Percentiles rank a stretch among this genome's conserved stretches.
Conservation (phyloP, 805 yeast species). For the Cyberlindnera suaveolens region DNA sequence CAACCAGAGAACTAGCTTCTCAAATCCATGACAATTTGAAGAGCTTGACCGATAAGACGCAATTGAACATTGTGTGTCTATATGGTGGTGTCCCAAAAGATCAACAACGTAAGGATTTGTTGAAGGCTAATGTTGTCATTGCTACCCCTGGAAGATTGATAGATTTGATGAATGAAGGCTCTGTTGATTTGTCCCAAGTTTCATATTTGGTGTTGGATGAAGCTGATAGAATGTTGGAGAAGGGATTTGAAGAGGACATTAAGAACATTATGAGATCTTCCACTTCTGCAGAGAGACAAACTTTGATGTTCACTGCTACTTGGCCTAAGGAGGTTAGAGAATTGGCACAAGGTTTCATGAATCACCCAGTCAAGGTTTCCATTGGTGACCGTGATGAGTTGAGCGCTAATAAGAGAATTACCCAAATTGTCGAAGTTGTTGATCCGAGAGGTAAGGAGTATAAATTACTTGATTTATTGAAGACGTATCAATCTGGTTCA, state of each 20-base stretch:
- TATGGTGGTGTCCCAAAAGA: slow-evolving; percentile 98
- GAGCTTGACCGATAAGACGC: slow-evolving; percentile 51
- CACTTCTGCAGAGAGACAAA: slow-evolving; percentile 57
- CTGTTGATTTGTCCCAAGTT: slow-evolving; percentile 60
- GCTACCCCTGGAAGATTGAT: slow-evolving; percentile 98
- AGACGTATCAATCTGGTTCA: slow-evolving; percentile 65
- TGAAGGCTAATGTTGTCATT: slow-evolving; percentile 69
- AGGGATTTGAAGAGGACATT: slow-evolving; percentile 96
- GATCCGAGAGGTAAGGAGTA: slow-evolving; percentile 72
- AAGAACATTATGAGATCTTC: slow-evolving; percentile 69
- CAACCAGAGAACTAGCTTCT: slow-evolving; percentile 95
- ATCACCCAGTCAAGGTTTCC: slow-evolving; percentile 77
- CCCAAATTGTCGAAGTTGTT: slow-evolving; percentile 89
- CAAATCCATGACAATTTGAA: slow-evolving; percentile 85
- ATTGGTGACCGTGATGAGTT: slow-evolving; percentile 94
- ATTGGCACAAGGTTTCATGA: slow-evolving; percentile 81
- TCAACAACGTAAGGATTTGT: slow-evolving; percentile 71
- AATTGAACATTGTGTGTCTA: slow-evolving; percentile 70
- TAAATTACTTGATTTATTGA: slow-evolving; percentile 62
- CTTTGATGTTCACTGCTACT: slow-evolving; percentile 99
- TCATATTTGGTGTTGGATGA: slow-evolving; percentile 88
- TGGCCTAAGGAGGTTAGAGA: slow-evolving; percentile 99
- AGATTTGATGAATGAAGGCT: slow-evolving; percentile 85
- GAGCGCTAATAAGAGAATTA: slow-evolving; percentile 88
- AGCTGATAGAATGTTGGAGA: slow-evolving; percentile 98